Evolutionary conservation across 2,329 filamentous ascomycete species (phyloP).

Genomic region (Scytalidium lignicola): DNA sequence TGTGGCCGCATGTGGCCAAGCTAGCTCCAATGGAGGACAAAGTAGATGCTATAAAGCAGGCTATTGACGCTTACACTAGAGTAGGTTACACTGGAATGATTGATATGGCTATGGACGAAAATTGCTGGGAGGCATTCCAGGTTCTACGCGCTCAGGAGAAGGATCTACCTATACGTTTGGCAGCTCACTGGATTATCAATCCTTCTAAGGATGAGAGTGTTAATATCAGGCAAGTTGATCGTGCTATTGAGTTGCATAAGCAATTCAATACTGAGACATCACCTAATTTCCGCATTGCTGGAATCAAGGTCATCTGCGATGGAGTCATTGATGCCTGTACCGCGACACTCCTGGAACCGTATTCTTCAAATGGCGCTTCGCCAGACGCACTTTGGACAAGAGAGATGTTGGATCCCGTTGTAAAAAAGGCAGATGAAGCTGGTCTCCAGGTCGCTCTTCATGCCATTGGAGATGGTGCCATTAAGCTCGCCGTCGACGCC

Average conservation of each 20-base stretch:
- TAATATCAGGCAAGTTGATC: slow-evolving; percentile 44
- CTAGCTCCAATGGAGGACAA: slow-evolving; percentile 45
- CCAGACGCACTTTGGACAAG: slow-evolving; percentile 50
- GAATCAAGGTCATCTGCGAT: slow-evolving; percentile 61
- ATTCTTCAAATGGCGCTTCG: slow-evolving; percentile 39
- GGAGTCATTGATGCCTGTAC: slow-evolving; percentile 63
- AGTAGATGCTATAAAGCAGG: slow-evolving; percentile 38
- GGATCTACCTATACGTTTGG: slow-evolving; percentile 39
- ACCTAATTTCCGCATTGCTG: slow-evolving; percentile 47
- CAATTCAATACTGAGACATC: slow-evolving; percentile 38
- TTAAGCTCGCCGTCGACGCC: slow-evolving; percentile 52
- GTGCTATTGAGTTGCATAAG: slow-evolving; percentile 41
- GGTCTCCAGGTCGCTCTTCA: slow-evolving; percentile 59
- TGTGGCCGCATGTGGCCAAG: slow-evolving; percentile 48
- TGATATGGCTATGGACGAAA: slow-evolving; percentile 57
- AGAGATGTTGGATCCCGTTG: slow-evolving; percentile 46
- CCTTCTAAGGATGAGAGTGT: slow-evolving; percentile 38
- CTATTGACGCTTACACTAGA: slow-evolving; percentile 42
- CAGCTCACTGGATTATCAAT: slow-evolving; percentile 51
- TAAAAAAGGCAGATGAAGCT: slow-evolving; percentile 46
- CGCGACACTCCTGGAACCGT: slow-evolving; percentile 54
- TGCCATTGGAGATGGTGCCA: slow-evolving; percentile 58
- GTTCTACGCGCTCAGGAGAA: slow-evolving; percentile 30
- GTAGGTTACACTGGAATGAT: slow-evolving; percentile 50
- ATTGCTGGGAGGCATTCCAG: slow-evolving; percentile 45